Evolutionary conservation across 2,329 filamentous ascomycete species (phyloP).

Genomic region (Tolypocladium cylindrosporum): DNA sequence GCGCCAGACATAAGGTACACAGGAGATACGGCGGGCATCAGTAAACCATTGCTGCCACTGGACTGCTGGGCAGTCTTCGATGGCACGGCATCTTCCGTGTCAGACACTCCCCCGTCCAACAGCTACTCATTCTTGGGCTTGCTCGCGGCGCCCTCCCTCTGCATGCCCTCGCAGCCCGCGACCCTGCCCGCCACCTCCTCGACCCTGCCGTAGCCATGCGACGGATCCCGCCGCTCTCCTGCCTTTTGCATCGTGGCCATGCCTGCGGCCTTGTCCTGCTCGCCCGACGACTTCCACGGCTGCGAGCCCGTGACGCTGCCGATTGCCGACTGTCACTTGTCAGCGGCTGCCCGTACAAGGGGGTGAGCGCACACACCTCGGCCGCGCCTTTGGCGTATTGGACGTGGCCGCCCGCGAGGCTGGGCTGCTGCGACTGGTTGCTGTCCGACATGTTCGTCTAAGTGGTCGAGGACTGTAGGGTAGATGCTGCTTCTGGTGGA

Average conservation of each 20-base stretch:
- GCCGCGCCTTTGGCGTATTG: slow-evolving; percentile 61
- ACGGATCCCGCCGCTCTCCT: slow-evolving; percentile 42
- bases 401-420: slow-evolving; percentile 53
- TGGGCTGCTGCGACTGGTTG: slow-evolving; percentile 34
- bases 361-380: slow-evolving; percentile 36
- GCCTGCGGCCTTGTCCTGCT: slow-evolving; percentile 53
- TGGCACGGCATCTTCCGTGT: background rate
- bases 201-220: slow-evolving; percentile 48
- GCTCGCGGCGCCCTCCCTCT: slow-evolving; percentile 48
- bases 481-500: too few relatives aligned
- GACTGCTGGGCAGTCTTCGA: background rate
- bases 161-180: slow-evolving; percentile 61
- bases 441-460: slow-evolving; percentile 14
- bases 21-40: too few relatives aligned
- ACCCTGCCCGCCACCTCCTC: slow-evolving; percentile 56
- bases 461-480: too few relatives aligned
- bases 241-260: slow-evolving; percentile 54
- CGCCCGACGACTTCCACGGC: slow-evolving; percentile 54
- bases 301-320: slow-evolving; percentile 52
- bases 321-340: slow-evolving; percentile 37
- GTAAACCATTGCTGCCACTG: background rate
- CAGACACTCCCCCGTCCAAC: background rate
- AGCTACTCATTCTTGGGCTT: slow-evolving; percentile 17
- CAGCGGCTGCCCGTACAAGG: background rate
- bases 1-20: too few relatives aligned